These are phyloP conservation scores for Hypomontagnella submonticulosa DNA, from an alignment of 495 filamentous ascomycete species.

Conservation along the genomic window DNA sequence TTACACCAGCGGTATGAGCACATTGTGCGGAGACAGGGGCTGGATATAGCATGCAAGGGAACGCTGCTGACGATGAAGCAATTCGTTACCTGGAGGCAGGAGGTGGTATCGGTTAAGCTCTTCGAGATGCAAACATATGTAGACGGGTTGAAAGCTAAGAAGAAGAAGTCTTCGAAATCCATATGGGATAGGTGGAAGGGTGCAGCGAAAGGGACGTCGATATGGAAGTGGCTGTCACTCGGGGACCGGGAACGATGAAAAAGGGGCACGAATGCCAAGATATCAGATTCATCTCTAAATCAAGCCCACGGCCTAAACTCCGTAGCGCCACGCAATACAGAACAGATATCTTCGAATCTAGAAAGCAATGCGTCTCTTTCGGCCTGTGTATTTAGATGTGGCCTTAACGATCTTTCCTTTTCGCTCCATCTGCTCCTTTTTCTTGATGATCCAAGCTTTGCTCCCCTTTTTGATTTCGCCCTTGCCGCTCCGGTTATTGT, in stretches of 20 bases:
- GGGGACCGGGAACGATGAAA: not conserved
- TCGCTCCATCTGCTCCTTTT: conserved; percentile 94
- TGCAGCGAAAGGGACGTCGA: not conserved
- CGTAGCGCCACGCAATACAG: conserved; percentile 42
- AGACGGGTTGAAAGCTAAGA: not conserved
- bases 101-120: conserved; percentile 1
- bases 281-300: conserved; percentile 6
- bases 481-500: conserved; percentile 62
- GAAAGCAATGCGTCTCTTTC: conserved; percentile 74
- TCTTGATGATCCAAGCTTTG: conserved; percentile 89
- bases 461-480: conserved; percentile 76
- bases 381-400: conserved; percentile 90
- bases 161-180: not conserved
- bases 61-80: not conserved
- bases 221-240: not conserved
- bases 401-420: conserved; percentile 95
- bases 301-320: conserved; percentile 16
- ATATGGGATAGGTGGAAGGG: not conserved
- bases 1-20: not conserved
- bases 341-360: conserved; percentile 44
- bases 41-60: not conserved
- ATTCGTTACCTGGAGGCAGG: conserved; percentile 8
- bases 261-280: not conserved
- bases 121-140: conserved; percentile 7
- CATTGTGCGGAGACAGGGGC: not conserved